phyloP scores from a whole-genome alignment of 768 basidiomycete genomes.

The Boletus sp. region DNA sequence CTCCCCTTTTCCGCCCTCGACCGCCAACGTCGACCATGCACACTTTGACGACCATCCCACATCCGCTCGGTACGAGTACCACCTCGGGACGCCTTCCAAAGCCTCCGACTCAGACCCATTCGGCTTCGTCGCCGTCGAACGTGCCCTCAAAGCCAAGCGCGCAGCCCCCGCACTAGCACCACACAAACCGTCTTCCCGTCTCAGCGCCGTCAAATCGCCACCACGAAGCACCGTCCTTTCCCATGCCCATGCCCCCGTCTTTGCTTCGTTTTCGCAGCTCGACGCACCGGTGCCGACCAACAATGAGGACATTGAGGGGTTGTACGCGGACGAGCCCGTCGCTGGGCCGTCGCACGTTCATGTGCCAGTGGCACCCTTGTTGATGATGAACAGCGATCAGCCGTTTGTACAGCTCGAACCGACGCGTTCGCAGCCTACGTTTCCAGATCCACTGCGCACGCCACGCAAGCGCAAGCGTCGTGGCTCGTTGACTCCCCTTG shows the following conservation, averaged over 20 bases:
- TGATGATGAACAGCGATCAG: constrained; percentile 21
- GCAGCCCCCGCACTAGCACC: constrained; percentile 11
- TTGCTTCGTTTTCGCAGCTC: constrained; percentile 36
- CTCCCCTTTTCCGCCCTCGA: constrained; percentile 30
- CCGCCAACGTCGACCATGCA: constrained; percentile 12
- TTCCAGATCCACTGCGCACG: constrained; percentile 29
- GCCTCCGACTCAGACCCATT: constrained; percentile 50
- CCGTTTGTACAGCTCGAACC: constrained; percentile 2
- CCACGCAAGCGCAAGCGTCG: constrained; percentile 30
- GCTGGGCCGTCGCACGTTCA: constrained; percentile 25
- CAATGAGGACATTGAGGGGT: constrained; percentile 33
- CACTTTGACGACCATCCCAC: constrained; percentile 2
- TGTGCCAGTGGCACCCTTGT: constrained; percentile 22
- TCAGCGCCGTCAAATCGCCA: constrained; percentile 17
- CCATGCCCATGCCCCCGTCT: constrained; percentile 6
- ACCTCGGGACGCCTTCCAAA: constrained; percentile 21
- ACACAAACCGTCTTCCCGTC: constrained; percentile 7
- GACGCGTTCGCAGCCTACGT: constrained; percentile 13
- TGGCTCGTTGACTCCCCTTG: constrained; percentile 1
- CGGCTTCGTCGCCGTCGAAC: constrained; percentile 56
- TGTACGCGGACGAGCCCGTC: constrained; percentile 35
- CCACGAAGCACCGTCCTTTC: constrained; percentile 22
- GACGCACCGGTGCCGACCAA: constrained; percentile 33
- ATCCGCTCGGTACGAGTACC: constrained; percentile 19
- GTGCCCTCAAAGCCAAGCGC: constrained; percentile 46